Percentiles rank a stretch among this genome's conserved stretches.
Conservation (phyloP, 441 rosid species). For the California macrophylla region DNA sequence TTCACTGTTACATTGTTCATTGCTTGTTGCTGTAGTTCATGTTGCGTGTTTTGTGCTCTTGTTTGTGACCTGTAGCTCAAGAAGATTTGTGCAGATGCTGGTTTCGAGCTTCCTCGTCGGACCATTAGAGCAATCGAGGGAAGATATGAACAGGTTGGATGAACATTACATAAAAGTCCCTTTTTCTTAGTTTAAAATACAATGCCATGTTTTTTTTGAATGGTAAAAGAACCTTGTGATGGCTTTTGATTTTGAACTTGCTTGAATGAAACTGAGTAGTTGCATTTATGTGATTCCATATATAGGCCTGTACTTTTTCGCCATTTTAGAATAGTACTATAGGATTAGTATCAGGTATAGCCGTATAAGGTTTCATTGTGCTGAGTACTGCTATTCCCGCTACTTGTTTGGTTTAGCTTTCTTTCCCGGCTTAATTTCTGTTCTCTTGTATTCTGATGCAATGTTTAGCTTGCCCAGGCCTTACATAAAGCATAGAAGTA, state of each 20-base stretch:
- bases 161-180: neutral
- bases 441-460: too few relatives aligned
- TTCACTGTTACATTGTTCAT: neutral
- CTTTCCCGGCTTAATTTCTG: too few relatives aligned
- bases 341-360: neutral
- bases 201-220: neutral
- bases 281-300: neutral
- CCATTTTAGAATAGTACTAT: neutral
- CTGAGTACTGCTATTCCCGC: too few relatives aligned
- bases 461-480: too few relatives aligned
- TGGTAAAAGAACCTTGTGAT: too few relatives aligned
- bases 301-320: neutral
- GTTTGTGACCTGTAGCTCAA: neutral
- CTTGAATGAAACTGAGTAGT: neutral
- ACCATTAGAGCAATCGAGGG: too few relatives aligned
- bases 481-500: too few relatives aligned
- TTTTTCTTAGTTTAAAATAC: neutral
- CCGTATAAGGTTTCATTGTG: too few relatives aligned
- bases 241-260: too few relatives aligned
- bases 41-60: neutral
- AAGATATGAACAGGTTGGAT: too few relatives aligned
- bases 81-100: neutral
- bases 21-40: constrained; percentile 1
- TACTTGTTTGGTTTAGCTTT: too few relatives aligned
- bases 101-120: too few relatives aligned